phyloP scores from a whole-genome alignment of 2,329 filamentous ascomycete genomes.

The Diaporthe sp. region DNA sequence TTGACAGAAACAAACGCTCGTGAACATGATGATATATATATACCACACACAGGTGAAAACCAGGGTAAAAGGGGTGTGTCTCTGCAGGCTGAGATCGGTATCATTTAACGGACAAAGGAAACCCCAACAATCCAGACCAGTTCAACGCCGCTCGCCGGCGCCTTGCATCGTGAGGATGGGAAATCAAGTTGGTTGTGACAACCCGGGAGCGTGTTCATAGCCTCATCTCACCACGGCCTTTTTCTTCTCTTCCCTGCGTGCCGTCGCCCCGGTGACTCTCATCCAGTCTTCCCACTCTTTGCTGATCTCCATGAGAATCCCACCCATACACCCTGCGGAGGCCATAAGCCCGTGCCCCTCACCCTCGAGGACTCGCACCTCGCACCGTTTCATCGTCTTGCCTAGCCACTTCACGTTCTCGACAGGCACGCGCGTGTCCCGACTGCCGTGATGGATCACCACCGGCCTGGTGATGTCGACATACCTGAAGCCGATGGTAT shows the following conservation, averaged over 20 bases:
- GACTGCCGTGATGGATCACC: conserved; percentile 93
- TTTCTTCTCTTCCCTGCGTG: conserved; percentile 30
- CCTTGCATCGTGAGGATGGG: conserved; percentile 6
- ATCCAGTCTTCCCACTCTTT: conserved; percentile 95
- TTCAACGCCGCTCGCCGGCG: conserved; percentile 16
- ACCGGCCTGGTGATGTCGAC: conserved; percentile 94
- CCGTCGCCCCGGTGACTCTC: conserved; percentile 61
- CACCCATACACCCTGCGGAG: conserved; percentile 91
- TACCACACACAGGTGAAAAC: background rate
- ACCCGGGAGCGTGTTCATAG: background rate
- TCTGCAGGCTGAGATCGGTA: conserved; percentile 30
- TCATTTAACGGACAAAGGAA: conserved; percentile 19
- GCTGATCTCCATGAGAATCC: conserved; percentile 93
- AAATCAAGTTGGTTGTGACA: background rate
- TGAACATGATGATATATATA: conserved; percentile 7
- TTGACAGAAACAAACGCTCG: conserved; percentile 2
- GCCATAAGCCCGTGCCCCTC: conserved; percentile 98
- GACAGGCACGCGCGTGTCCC: conserved; percentile 91
- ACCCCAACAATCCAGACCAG: background rate
- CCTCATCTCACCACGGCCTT: conserved; percentile 31
- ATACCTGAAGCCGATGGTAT: conserved; percentile 95
- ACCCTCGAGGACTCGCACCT: conserved; percentile 89
- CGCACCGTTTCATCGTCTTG: conserved; percentile 92
- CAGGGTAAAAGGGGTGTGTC: background rate
- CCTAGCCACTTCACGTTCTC: conserved; percentile 97